Base-by-base conservation (phyloP, 2,329 filamentous ascomycete genomes). In the Xylariaceae sp. region DNA sequence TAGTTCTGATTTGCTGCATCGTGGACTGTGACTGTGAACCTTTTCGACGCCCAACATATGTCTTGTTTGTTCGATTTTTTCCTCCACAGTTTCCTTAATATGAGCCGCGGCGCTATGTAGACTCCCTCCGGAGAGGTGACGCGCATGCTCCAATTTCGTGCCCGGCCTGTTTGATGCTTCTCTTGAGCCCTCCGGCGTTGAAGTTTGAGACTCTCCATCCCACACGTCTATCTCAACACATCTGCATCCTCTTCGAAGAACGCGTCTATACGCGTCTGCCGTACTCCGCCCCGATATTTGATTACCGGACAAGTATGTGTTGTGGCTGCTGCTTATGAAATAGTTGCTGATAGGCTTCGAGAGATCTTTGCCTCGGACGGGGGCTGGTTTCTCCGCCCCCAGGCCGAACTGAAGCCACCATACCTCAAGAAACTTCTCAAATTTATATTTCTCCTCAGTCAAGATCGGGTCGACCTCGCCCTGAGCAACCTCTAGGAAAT, bases 181-280 rank as follows among this genome's bases (percentile, higher is more conserved):
- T 43, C 71, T 50, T 18, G 65, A 55, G 12, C 60, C 56, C 12
- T 67, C 65, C 10, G 63, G 62, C 20, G 61, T 72, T 18, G 77
- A 71, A 59, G 68, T 64, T 60, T 67, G 52, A 6, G 70, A 65
- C 45, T 83, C 77, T 12, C 91, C 90, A 72, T 97, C 90, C 90
- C 93, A 96, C 2, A 97, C 91, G 69, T 97, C 93, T 52, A 97
- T 95, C 72, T 97, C 93, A 45, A 97, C 91, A 68, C 92, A 97
- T 59, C 93, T 86, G 68, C 93, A 96, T 46, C 90, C 90, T 49
- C 86, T 82, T 37, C 84, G 79, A 12, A 97, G 84, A 12, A 89
- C 88, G 82, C 90, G 65, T 40, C 49, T 51, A 74, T 97, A 97
- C 12, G 89, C 86, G 54, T 92, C 86, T 0, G 88, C 85, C 23